phyloP scores from a whole-genome alignment of 352 stramenopile genomes.

The Pythium aquatile region DNA sequence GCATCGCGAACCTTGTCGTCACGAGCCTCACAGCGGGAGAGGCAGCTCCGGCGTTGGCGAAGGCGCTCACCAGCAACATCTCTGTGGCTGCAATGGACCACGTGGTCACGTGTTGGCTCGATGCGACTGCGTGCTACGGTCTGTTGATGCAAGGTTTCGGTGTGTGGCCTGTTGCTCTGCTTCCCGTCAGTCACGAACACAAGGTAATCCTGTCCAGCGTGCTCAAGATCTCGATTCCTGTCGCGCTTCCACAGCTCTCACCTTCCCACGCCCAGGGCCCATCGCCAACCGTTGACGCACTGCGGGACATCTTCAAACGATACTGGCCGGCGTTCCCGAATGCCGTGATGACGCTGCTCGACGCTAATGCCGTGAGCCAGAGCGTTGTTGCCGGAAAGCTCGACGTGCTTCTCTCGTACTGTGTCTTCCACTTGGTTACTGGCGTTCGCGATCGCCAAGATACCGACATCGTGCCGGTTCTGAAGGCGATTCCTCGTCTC shows the following conservation, averaged over 20 bases:
- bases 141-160: slow-evolving; percentile 25
- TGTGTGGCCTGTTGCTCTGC: slow-evolving; percentile 15
- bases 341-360: slow-evolving; percentile 34
- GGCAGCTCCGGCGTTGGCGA: slow-evolving; percentile 40
- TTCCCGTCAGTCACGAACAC: slow-evolving; percentile 21
- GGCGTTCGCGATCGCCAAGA: slow-evolving; percentile 26
- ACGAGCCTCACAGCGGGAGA: slow-evolving; percentile 39
- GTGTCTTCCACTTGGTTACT: slow-evolving; percentile 23
- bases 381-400: slow-evolving; percentile 8
- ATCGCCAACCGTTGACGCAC: slow-evolving; percentile 15
- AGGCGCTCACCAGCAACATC: slow-evolving; percentile 54
- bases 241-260: slow-evolving; percentile 16
- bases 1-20: slow-evolving; percentile 52
- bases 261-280: slow-evolving; percentile 18
- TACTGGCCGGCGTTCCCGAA: slow-evolving; percentile 60
- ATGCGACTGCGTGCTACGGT: slow-evolving; percentile 26
- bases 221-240: slow-evolving; percentile 25
- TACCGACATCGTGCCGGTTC: slow-evolving; percentile 22
- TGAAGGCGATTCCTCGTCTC: slow-evolving; percentile 25
- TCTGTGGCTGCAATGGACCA: slow-evolving; percentile 17
- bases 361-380: slow-evolving; percentile 12
- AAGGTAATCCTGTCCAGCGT: slow-evolving; percentile 21
- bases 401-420: slow-evolving; percentile 21
- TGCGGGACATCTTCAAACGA: slow-evolving; percentile 42
- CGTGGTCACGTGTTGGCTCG: slow-evolving; percentile 20